Evolutionary conservation across 78 protist genomes (phyloP).

Genomic region (Diacronema lutheri): DNA sequence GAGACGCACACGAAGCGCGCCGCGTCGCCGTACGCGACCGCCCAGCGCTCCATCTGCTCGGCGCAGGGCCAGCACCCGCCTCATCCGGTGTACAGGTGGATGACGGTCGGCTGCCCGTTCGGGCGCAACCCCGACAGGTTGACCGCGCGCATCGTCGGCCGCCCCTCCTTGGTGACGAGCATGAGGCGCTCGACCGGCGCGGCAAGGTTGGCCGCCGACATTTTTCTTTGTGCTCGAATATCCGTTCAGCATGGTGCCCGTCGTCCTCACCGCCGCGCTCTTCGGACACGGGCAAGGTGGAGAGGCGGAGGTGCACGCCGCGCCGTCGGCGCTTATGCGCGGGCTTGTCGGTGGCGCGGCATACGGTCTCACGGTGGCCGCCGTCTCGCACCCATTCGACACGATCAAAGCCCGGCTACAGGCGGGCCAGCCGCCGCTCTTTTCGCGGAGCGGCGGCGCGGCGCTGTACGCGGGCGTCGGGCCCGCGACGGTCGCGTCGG

Average conservation of each 20-base stretch:
- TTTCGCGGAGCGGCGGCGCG: background rate
- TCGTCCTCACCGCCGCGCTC: too few species aligned
- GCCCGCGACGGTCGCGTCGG: background rate
- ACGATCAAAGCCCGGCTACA: background rate
- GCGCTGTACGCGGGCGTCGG: background rate
- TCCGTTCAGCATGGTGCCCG: too few species aligned
- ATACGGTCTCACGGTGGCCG: slow-evolving; percentile 1
- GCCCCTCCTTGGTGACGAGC: too few species aligned
- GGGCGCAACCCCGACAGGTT: background rate
- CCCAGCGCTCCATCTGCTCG: background rate
- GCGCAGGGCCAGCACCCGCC: too few species aligned
- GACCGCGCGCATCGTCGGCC: too few species aligned
- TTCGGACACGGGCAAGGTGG: too few species aligned
- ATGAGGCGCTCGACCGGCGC: too few species aligned
- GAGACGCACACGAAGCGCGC: background rate
- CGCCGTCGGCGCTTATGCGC: too few species aligned
- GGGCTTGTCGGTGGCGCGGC: background rate
- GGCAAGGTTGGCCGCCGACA: too few species aligned
- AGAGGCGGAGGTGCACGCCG: too few species aligned
- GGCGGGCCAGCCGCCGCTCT: background rate
- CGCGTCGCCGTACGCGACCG: background rate
- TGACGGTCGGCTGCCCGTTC: background rate
- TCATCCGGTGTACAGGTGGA: background rate
- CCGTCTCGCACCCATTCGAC: slow-evolving; percentile 8
- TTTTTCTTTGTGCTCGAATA: too few species aligned